Conservation (phyloP, 306 rosid genomes). For the Glycine tomentella region DNA sequence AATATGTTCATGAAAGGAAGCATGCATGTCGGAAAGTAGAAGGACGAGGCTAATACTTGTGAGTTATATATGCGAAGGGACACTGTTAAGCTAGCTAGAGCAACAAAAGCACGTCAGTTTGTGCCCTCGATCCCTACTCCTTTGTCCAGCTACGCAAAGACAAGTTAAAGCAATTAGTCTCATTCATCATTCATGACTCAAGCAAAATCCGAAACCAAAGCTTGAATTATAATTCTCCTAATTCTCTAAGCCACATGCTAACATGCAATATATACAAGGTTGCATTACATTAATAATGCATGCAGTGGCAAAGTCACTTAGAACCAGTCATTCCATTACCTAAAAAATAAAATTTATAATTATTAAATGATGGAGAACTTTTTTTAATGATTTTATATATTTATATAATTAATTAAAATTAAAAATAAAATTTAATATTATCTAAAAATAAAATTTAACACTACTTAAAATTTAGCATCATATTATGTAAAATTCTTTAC, state of each 20-base stretch:
- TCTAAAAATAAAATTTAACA: too few species aligned
- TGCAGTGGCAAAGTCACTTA: too few species aligned
- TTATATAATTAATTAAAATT: too few species aligned
- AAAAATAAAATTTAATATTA: too few species aligned
- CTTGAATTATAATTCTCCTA: constrained; percentile 20
- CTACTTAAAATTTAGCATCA: too few species aligned
- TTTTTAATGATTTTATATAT: too few species aligned
- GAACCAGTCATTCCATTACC: too few species aligned
- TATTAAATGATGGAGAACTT: too few species aligned
- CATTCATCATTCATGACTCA: constrained; percentile 23
- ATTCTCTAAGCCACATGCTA: constrained; percentile 20
- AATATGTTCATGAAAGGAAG: not conserved
- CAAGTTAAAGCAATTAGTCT: constrained; percentile 29
- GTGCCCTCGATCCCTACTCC: constrained; percentile 41
- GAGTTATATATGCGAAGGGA: not conserved
- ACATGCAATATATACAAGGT: constrained; percentile 1
- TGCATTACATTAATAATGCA: not conserved
- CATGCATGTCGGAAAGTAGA: constrained; percentile 18
- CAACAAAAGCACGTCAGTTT: constrained; percentile 44
- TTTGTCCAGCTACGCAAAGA: constrained; percentile 30
- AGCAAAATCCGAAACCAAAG: constrained; percentile 34
- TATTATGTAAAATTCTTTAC: too few species aligned
- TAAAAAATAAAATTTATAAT: too few species aligned
- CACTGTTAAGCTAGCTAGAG: not conserved
- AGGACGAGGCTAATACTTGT: constrained; percentile 9